Evolutionary conservation across 1,139 yeast genomes (phyloP).

Genomic region (Ogataea hybrid): DNA sequence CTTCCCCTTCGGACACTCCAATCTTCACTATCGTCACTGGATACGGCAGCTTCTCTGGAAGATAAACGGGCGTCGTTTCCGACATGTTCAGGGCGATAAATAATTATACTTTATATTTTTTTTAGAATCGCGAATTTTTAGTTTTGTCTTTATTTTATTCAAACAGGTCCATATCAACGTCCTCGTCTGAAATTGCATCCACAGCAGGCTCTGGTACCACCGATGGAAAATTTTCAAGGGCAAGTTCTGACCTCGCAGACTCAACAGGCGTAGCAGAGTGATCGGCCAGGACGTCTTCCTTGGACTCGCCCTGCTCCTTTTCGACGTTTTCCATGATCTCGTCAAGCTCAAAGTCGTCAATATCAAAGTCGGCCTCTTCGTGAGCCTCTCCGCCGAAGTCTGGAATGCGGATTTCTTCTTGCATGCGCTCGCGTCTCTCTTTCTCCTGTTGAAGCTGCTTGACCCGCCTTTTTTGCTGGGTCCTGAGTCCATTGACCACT

Average conservation of each 20-base stretch:
- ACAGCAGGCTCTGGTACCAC: not conserved
- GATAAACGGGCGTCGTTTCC: conserved; percentile 33
- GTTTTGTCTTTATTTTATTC: conserved; percentile 1
- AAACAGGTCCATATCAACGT: conserved; percentile 7
- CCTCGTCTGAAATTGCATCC: conserved; percentile 2
- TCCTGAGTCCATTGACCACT: conserved; percentile 38
- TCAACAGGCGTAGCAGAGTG: too few species aligned
- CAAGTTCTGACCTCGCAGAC: too few species aligned
- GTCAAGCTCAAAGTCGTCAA: conserved; percentile 17
- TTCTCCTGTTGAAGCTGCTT: conserved; percentile 32
- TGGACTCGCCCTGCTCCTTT: conserved; percentile 1
- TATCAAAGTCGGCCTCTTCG: conserved; percentile 15
- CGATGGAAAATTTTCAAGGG: too few species aligned
- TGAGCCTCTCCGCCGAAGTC: conserved; percentile 27
- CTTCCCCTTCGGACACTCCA: conserved; percentile 43
- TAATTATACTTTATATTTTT: not conserved
- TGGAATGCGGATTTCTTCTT: conserved; percentile 19
- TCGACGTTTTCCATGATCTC: conserved; percentile 12
- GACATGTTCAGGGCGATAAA: conserved; percentile 16
- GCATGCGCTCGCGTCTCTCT: conserved; percentile 29
- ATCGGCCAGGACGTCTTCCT: not conserved
- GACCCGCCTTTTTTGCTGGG: conserved; percentile 34
- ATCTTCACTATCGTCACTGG: conserved; percentile 66
- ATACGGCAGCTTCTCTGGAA: conserved; percentile 61
- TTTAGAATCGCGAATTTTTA: conserved; percentile 3